These are phyloP conservation scores for Clonostachys rosea DNA, from an alignment of 2,329 filamentous ascomycete species.

Conservation along the genomic window DNA sequence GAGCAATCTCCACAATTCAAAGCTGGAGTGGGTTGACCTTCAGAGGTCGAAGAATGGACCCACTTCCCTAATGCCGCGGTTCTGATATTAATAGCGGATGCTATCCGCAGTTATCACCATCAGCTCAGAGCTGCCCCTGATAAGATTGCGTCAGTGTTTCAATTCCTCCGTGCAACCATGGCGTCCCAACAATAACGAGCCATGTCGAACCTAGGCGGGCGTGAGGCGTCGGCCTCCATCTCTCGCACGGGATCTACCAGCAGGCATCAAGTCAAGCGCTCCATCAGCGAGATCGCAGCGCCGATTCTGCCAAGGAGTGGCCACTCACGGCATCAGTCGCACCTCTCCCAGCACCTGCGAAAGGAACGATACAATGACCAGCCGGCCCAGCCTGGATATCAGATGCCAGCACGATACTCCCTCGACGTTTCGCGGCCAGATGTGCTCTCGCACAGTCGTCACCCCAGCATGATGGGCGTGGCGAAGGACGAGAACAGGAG, in stretches of 20 bases:
- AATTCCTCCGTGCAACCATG: too few species aligned
- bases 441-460: conserved; percentile 35
- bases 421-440: conserved; percentile 41
- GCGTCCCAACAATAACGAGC: too few species aligned
- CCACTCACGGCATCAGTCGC: conserved; percentile 10
- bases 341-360: conserved; percentile 24
- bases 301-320: conserved; percentile 29
- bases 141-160: too few species aligned
- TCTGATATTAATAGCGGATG: too few species aligned
- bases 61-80: too few species aligned
- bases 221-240: background rate
- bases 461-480: conserved; percentile 28
- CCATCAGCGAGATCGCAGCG: conserved; percentile 48
- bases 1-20: too few species aligned
- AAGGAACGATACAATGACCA: conserved; percentile 14
- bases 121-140: too few species aligned
- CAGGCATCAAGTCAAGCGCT: conserved; percentile 50
- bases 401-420: conserved; percentile 22
- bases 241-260: background rate
- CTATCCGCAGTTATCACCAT: too few species aligned
- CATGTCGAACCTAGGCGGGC: too few species aligned
- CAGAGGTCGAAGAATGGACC: too few species aligned
- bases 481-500: conserved; percentile 16
- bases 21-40: too few species aligned
- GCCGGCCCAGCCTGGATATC: too few species aligned